phyloP scores from a whole-genome alignment of 257 asterid species.

The Solanum microdontum region DNA sequence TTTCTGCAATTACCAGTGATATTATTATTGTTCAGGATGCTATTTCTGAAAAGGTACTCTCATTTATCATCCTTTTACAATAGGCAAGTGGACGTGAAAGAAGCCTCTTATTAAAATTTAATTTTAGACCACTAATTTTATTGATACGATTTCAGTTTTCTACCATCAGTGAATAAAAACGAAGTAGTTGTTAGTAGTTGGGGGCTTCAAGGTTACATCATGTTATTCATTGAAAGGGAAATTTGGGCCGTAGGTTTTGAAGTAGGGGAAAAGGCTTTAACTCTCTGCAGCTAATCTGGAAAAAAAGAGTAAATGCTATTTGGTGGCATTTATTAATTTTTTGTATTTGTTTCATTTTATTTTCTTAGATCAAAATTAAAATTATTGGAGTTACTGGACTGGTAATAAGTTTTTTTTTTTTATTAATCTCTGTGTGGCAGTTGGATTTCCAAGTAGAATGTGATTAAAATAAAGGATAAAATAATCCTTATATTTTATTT shows the following conservation, averaged over 20 bases:
- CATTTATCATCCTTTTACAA: not conserved
- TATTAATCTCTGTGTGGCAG: not conserved
- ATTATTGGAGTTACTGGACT: not conserved
- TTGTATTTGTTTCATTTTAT: not conserved
- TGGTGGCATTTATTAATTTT: not conserved
- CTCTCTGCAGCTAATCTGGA: not conserved
- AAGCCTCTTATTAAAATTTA: not conserved
- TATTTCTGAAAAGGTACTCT: constrained; percentile 76
- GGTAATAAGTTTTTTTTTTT: not conserved
- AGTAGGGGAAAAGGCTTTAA: constrained; percentile 1
- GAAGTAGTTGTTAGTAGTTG: not conserved
- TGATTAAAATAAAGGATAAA: not conserved
- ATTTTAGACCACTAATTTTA: not conserved
- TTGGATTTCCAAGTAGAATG: not conserved
- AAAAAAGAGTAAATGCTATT: constrained; percentile 15
- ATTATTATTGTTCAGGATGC: constrained; percentile 88
- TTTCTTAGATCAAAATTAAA: not conserved
- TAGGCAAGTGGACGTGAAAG: not conserved
- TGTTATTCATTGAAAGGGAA: not conserved
- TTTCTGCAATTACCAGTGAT: constrained; percentile 85
- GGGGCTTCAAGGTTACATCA: not conserved
- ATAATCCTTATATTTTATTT: not conserved
- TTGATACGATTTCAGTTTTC: not conserved
- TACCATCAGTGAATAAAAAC: not conserved
- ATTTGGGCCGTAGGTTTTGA: not conserved